Evolutionary conservation across 306 rosid genomes (phyloP), one percentile per base, ranked within the genome.

Genomic region (Datisca glomerata): DNA sequence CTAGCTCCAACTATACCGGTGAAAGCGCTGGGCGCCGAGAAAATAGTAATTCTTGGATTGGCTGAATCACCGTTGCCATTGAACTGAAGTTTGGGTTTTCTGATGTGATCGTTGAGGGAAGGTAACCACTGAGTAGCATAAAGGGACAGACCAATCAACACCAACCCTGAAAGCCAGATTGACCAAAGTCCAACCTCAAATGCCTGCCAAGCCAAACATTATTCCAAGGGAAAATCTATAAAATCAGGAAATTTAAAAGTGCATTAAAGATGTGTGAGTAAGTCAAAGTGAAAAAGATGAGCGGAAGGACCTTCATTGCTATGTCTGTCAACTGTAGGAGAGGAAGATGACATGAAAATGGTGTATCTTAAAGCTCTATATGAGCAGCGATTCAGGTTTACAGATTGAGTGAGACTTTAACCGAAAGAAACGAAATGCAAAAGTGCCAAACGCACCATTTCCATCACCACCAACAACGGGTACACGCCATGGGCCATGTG

Each of bases 11-110:
- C 35, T 19, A 74, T 67, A 19, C 78, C 86, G 10, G 18, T 47
- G 59, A 83, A 89, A 56, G 84, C 73, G 43, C 69, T 64, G 19
- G 95, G 93, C 25, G 95, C 81, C 13, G 97, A 69, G 69, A 80
- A 75, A 12, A 84, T 75, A 38, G 78, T 65, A 47, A 80, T 60
- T 8, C 56, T 68, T n/a, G 66, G 79, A 40, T 35, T 49, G 47
- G 32, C 45, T 11, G 53, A 54, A 63, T 56, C 54, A 44, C 43
- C 60, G 0, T 12, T 12, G 19, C 24, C 55, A 39, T 43, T 29
- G 44, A 51, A 35, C 41, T 49, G 42, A 34, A 24, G 42, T 5
- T 22, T 52, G 48, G 56, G 42, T 50, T 40, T 56, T 45, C n/a
- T 45, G 47, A 11, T 58, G 37, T 53, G 73, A 57, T 69, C 73